Conservation (phyloP, 108 stramenopile genomes). For the Poteriospumella lacustris region DNA sequence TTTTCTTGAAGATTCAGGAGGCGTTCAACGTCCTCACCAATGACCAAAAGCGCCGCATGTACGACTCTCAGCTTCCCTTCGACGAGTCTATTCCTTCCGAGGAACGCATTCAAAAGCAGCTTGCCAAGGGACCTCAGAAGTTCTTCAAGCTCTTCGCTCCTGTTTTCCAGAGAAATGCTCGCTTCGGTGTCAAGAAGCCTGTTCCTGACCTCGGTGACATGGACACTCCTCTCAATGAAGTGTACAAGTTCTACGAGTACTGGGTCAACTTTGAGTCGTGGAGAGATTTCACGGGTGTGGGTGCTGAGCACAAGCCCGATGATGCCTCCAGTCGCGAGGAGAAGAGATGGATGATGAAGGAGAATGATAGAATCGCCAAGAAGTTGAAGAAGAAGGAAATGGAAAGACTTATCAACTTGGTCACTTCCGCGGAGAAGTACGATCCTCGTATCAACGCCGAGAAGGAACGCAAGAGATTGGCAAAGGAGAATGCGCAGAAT, state of each 20-base stretch:
- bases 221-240: constrained; percentile 70
- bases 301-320: constrained; percentile 70
- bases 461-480: constrained; percentile 23
- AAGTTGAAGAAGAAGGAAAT: constrained; percentile 86
- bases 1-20: constrained; percentile 87
- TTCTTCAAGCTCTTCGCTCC: constrained; percentile 74
- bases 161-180: constrained; percentile 87
- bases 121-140: constrained; percentile 15
- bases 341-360: constrained; percentile 94
- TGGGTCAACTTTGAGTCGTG: constrained; percentile 92
- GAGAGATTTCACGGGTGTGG: constrained; percentile 81
- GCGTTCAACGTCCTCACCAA: constrained; percentile 85
- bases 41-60: constrained; percentile 69
- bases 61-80: constrained; percentile 88
- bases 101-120: constrained; percentile 46
- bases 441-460: constrained; percentile 75
- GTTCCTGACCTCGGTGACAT: constrained; percentile 82
- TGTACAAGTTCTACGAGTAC: constrained; percentile 87
- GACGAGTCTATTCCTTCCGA: constrained; percentile 82
- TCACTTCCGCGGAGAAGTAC: constrained; percentile 80
- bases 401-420: constrained; percentile 74
- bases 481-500: constrained; percentile 39
- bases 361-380: constrained; percentile 81
- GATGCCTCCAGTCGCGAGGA: constrained; percentile 83
- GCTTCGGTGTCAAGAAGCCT: constrained; percentile 71